Conservation (phyloP, 192 early-diverging fungal species). For the Entomortierella chlamydospora region DNA sequence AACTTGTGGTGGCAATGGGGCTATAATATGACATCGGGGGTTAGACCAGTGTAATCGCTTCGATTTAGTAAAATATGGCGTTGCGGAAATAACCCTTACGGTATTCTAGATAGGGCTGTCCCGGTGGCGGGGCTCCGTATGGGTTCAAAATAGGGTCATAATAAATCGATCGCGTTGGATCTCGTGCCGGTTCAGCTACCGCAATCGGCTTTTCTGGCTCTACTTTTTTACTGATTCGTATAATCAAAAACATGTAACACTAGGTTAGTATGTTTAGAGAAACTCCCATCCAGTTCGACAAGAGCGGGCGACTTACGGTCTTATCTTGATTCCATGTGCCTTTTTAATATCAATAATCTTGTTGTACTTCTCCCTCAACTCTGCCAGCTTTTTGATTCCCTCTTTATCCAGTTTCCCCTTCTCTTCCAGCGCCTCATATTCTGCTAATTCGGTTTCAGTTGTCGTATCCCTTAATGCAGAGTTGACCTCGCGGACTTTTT, state of each 20-base stretch:
- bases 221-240: slow-evolving; percentile 24
- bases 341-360: slow-evolving; percentile 49
- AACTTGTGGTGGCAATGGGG: slow-evolving; percentile 16
- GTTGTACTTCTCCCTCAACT: slow-evolving; percentile 32
- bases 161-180: slow-evolving; percentile 49
- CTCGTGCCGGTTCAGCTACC: slow-evolving; percentile 33
- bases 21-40: slow-evolving; percentile 11
- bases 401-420: slow-evolving; percentile 47
- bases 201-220: slow-evolving; percentile 25
- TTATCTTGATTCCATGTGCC: slow-evolving; percentile 52
- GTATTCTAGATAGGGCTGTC: slow-evolving; percentile 49
- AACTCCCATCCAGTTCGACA: too few species aligned
- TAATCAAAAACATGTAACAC: not conserved
- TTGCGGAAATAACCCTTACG: too few species aligned
- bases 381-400: slow-evolving; percentile 31
- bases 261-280: not conserved
- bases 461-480: slow-evolving; percentile 40
- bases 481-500: slow-evolving; percentile 46
- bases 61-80: too few species aligned
- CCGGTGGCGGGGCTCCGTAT: slow-evolving; percentile 51
- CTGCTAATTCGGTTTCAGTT: slow-evolving; percentile 32
- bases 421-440: slow-evolving; percentile 43
- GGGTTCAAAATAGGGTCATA: slow-evolving; percentile 51
- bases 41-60: too few species aligned
- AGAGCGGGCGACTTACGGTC: slow-evolving; percentile 18